These are phyloP conservation scores for Penicillium fuscoglaucum DNA, from an alignment of 2,329 filamentous ascomycete genomes.

Conservation along the genomic window DNA sequence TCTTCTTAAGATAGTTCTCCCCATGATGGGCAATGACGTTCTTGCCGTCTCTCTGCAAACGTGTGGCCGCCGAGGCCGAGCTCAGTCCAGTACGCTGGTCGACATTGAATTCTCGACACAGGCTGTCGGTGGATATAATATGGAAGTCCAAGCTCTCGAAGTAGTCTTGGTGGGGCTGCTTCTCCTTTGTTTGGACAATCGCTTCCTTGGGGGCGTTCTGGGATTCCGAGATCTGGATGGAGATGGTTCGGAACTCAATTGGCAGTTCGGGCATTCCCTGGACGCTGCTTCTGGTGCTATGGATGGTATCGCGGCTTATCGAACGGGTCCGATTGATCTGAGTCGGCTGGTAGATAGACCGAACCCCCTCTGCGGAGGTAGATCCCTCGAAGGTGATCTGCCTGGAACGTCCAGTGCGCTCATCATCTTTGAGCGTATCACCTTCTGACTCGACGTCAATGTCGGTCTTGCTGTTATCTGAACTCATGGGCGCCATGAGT, in stretches of 20 bases:
- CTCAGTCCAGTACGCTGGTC: constrained; percentile 62
- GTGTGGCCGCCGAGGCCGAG: constrained; percentile 55
- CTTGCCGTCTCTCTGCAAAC: constrained; percentile 62
- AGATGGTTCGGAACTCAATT: constrained; percentile 43
- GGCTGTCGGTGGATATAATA: constrained; percentile 56
- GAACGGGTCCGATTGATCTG: constrained; percentile 21
- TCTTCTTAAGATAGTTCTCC: constrained; percentile 60
- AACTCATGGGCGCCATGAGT: constrained; percentile 14
- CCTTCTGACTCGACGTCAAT: constrained; percentile 17
- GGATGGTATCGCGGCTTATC: constrained; percentile 23
- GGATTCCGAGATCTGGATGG: constrained; percentile 42
- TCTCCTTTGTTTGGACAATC: constrained; percentile 12
- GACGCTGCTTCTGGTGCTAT: constrained; percentile 16
- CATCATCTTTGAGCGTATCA: constrained; percentile 14
- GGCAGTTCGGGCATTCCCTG: constrained; percentile 29
- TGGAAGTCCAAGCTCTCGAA: constrained; percentile 69
- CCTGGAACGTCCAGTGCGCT: constrained; percentile 12
- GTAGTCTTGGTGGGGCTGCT: constrained; percentile 42
- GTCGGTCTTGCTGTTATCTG: constrained; percentile 12
- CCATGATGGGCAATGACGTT: constrained; percentile 68
- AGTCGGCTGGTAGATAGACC: constrained; percentile 23
- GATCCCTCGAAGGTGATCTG: constrained; percentile 27
- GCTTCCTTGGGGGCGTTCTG: constrained; percentile 34
- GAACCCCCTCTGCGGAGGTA: constrained; percentile 10
- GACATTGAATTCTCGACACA: constrained; percentile 61